Conservation (phyloP, 2,329 filamentous ascomycete genomes). For the Thielaviopsis ethacetica region DNA sequence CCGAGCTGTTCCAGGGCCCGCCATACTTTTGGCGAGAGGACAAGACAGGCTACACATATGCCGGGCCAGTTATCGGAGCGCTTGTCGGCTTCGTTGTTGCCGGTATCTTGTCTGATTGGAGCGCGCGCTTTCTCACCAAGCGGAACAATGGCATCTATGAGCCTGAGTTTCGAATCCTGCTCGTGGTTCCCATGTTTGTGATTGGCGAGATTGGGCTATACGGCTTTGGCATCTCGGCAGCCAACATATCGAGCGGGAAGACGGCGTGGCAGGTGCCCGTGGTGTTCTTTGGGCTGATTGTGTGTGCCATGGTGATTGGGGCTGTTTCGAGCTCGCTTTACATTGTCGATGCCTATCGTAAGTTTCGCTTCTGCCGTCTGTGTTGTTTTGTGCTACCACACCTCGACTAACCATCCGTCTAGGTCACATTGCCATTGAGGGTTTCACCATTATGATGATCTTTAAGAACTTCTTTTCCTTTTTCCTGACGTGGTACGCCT, state of each 20-base stretch:
- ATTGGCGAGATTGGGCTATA: conserved; percentile 66
- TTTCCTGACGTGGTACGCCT: conserved; percentile 66
- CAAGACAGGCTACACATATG: conserved; percentile 73
- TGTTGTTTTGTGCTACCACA: neutral
- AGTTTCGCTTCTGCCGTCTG: conserved; percentile 19
- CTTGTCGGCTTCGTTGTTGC: conserved; percentile 61
- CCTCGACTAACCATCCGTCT: conserved; percentile 9
- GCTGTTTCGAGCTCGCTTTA: conserved; percentile 76
- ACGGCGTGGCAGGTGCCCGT: conserved; percentile 62
- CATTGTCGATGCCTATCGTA: conserved; percentile 82
- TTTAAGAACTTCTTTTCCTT: conserved; percentile 96
- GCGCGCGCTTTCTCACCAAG: conserved; percentile 51
- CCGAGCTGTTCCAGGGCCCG: conserved; percentile 65
- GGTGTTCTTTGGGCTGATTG: conserved; percentile 69
- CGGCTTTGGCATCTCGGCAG: conserved; percentile 63
- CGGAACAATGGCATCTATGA: conserved; percentile 72
- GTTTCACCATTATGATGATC: conserved; percentile 75
- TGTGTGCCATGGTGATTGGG: conserved; percentile 82
- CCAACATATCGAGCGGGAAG: conserved; percentile 33
- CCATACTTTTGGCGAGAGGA: conserved; percentile 71
- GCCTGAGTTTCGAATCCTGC: conserved; percentile 73
- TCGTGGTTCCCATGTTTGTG: conserved; percentile 69
- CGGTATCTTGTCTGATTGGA: conserved; percentile 57
- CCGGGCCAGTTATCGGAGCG: conserved; percentile 71
- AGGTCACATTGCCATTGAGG: conserved; percentile 72